Evolutionary conservation across 352 stramenopile genomes (phyloP).

Genomic region (Lagenidium giganteum): DNA sequence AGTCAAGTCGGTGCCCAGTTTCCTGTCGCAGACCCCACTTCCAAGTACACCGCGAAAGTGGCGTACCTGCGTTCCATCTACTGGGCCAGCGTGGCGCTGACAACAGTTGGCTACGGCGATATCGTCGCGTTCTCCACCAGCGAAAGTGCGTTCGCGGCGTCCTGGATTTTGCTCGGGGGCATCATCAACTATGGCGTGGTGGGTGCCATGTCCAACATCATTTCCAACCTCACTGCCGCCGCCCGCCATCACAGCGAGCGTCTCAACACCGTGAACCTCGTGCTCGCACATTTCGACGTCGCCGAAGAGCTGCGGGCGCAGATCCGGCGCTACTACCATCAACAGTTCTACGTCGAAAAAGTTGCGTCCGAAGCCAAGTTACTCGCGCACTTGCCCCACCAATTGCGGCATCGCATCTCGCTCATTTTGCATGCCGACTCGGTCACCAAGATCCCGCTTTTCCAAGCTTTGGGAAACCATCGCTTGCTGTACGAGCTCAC

Average conservation of each 20-base stretch:
- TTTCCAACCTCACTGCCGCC: slow-evolving; percentile 56
- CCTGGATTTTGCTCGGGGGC: slow-evolving; percentile 60
- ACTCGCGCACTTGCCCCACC: slow-evolving; percentile 40
- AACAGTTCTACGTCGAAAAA: slow-evolving; percentile 72
- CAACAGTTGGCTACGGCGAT: slow-evolving; percentile 71
- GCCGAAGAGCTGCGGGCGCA: slow-evolving; percentile 48
- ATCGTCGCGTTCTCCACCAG: slow-evolving; percentile 70
- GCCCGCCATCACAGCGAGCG: slow-evolving; percentile 61
- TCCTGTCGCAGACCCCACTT: slow-evolving; percentile 19
- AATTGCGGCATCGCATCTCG: slow-evolving; percentile 66
- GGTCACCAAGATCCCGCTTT: slow-evolving; percentile 53
- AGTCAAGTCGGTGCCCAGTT: slow-evolving; percentile 51
- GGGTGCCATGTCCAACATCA: slow-evolving; percentile 74
- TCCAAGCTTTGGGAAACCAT: slow-evolving; percentile 48
- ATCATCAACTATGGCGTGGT: slow-evolving; percentile 81
- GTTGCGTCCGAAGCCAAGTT: slow-evolving; percentile 61
- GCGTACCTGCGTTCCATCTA: slow-evolving; percentile 71
- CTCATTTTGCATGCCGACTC: slow-evolving; percentile 65
- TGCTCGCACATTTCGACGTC: slow-evolving; percentile 54
- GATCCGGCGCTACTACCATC: slow-evolving; percentile 72
- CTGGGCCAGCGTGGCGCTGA: slow-evolving; percentile 70
- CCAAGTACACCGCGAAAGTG: slow-evolving; percentile 47
- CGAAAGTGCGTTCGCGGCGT: slow-evolving; percentile 59
- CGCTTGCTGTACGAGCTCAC: slow-evolving; percentile 59
- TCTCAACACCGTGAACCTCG: slow-evolving; percentile 63